Base-by-base conservation (phyloP, 2,329 filamentous ascomycete species). In the Aspergillus tubingensis region DNA sequence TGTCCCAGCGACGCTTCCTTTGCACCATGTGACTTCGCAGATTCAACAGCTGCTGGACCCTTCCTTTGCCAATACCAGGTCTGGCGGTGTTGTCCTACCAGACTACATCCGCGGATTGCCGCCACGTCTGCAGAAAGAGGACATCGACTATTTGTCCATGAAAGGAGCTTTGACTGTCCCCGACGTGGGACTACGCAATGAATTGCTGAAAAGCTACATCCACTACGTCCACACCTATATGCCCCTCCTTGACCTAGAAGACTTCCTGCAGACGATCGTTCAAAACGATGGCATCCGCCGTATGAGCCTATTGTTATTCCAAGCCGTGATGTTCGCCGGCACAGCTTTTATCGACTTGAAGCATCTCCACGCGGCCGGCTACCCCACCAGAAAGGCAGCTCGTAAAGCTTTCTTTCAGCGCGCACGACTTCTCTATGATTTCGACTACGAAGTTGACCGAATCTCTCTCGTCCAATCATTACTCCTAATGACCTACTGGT, bases 401-500 rank as follows among this genome's bases (percentile, higher is more conserved):
- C 85, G 94, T 64, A 95, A 93, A 72, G 86, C 89, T 8, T 96
- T 96, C 74, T 97, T 96, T 76, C 88, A 91, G 67, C 93, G 91
- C 77, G 90, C 92, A 43, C 90, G 92, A 87, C 83, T 95, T 3
- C 83, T 98, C 17, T 97, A 97, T 77, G 93, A 97, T 74, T 96
- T 96, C 67, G 94, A 98, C 76, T 96, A 96, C 75, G 94, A 98
- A 77, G 86, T 88, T 48, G 93, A 97, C 75, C 90, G 93, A 54
- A 88, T 97, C 60, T 87, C 92, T 19, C 84, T 97, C 23, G 92
- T 97, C 15, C 94, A 97, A 77, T 89, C 91, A 4, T 82, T 97
- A 21, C 82, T 97, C 23, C 83, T 97, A 61, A 93, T 97, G 90
- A 96, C 93, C 3, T 96, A 96, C 75, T 98, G 94, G 90, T 97